Evolutionary conservation across 2,329 filamentous ascomycete genomes (phyloP), one percentile per base, ranked within the genome.

Genomic region (Aspergillus brasiliensis): DNA sequence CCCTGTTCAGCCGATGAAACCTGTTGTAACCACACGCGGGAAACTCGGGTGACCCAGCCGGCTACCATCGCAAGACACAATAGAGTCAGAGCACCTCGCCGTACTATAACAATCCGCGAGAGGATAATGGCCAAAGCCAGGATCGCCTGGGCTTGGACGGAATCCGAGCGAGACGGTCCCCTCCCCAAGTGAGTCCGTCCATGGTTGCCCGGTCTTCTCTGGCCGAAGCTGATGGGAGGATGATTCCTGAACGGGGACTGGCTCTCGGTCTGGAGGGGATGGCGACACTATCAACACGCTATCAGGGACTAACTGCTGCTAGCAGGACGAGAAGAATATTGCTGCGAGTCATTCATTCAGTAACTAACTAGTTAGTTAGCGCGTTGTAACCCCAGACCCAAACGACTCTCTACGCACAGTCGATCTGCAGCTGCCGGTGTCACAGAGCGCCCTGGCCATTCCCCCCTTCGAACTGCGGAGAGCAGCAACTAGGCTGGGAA

Each of bases 21-120:
- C 52, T 53, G 38, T 47, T 62, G 56, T 46, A 62, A 63, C 62
- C 62, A 62, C 62, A 63, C 62, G 59, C 59, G 62, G 56, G 28
- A 57, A 56, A 57, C 58, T 59, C 62, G 62, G 59, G 48, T 63
- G 62, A 63, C 62, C 62, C 25, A 27, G 8, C 52, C 52, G 17
- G 52, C 44, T 44, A 55, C 25, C 42, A 27, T 46, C 23, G 53
- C 42, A 19, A 25, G 49, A 2, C 48, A 25, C 10, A 27, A 47
- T 38, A 21, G 11, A 49, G 44, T 40, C 48, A 23, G n/a, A 28
- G 52, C 34, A 31, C 42, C 48, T 31, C 5, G 19, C 28, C n/a
- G n/a, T 34, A 34, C 11, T 31, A 37, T 52, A 52, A 46, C 27
- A 19, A 28, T 49, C 10, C 23, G 11, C 5, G 8, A 3, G 23